Evolutionary conservation across 78 protist species (phyloP), one percentile per base, ranked within the genome.

Genomic region (Creolimax fragrantissima): DNA sequence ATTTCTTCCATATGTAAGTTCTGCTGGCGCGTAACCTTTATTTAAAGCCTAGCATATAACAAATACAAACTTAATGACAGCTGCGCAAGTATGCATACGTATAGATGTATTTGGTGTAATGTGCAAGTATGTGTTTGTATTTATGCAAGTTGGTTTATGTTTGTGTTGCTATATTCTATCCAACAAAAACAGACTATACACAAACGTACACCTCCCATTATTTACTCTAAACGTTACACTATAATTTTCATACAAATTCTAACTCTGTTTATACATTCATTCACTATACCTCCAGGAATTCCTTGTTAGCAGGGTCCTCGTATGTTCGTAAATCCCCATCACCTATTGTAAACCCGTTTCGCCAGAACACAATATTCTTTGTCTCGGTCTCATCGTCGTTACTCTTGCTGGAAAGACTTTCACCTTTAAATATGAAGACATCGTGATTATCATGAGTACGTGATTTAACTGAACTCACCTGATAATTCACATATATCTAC

Each of bases 281-380:
- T 7, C 37, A 7, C 7, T 11, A 11, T n/a, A n/a, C 74, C 74
- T 58, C 74, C 86, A 83, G 86, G 2, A 83, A 83, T 24, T 83
- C 86, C 86, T 24, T 83, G 86, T 83, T 83, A 11, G 86, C 86
- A 5, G 86, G 86, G 7, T 83, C 86, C 7, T 83, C 86, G 7
- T 83, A 83, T 6, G 44, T 6, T 1, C 86, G 7, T 32, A 83
- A 41, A 6, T 83, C 86, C 86, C 86, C 86, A 1, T 83, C 86
- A 24, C 35, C 35, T 32, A 83, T 41, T 5, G 86, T 83, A 41
- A 83, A 83, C 86, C 86, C 86, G 1, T 6, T 83, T 36, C 86
- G 7, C 86, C 86, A 83, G 86, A 83, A 83, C 86, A 83, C 86
- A 5, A 83, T 6, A 11, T 83, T 24, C 7, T 83, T 36, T 41